Percentiles rank a stretch among this genome's conserved stretches.
phyloP scores from a whole-genome alignment of 345 rosid species.

The Sisymbrium altissimum region DNA sequence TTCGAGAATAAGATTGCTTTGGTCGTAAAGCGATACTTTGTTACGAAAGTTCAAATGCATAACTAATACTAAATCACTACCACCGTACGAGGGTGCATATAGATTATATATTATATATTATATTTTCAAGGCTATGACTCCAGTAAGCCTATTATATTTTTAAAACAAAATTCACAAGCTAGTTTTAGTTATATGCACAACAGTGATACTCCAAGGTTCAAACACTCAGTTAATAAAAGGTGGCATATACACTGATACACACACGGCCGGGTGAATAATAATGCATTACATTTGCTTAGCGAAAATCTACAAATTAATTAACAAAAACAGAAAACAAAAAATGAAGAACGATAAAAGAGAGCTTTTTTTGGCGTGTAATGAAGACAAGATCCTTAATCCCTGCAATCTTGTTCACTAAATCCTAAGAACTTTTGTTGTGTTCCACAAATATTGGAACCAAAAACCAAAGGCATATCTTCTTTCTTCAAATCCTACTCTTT shows the following conservation, averaged over 20 bases:
- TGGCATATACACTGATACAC: no score
- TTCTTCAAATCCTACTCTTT: conserved; percentile 2
- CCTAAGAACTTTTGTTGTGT: conserved; percentile 33
- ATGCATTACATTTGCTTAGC: conserved; percentile 17
- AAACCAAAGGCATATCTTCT: conserved; percentile 30
- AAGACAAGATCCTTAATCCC: conserved; percentile 45
- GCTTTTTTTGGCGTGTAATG: conserved; percentile 35
- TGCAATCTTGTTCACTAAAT: conserved; percentile 33
- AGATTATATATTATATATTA: background rate
- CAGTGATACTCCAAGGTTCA: background rate
- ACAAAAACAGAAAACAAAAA: background rate
- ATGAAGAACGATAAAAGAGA: background rate
- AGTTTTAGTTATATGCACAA: background rate
- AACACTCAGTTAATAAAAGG: background rate
- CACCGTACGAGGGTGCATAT: background rate
- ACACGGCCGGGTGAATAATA: no score
- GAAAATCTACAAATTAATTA: conserved; percentile 14
- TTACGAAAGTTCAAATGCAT: no score
- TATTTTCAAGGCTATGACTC: no score
- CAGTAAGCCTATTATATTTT: no score
- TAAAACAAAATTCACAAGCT: no score
- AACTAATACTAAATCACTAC: no score
- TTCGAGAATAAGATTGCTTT: no score
- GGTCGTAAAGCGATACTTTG: no score
- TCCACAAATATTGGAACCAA: conserved; percentile 44